Evolutionary conservation across 2,329 filamentous ascomycete species (phyloP), one percentile per base, ranked within the genome.

Genomic region (Bipolaris oryzae): DNA sequence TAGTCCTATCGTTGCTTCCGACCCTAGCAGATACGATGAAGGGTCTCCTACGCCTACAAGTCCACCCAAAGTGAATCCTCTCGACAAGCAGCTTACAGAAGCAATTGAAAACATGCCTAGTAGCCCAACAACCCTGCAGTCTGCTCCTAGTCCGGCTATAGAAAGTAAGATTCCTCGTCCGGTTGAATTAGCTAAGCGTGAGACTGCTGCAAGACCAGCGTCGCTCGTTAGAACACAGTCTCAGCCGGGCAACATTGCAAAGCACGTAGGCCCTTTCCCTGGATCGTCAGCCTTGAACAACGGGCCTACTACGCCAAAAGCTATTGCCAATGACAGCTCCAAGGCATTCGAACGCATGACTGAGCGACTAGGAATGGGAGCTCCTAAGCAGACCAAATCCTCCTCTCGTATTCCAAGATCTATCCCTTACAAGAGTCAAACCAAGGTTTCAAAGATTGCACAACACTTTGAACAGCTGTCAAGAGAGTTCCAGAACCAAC

Each of bases 381-480:
- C 44, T 13, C 55, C 91, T 54, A 94, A 92, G 70, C 77, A 78
- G 55, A 73, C 77, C 34, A 84, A 84, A 59, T 61, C 79, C 3
- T 80, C 82, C 33, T 98, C 95, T 1, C 84, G 94, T 39, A 98
- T 99, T 58, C 73, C 73, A n/a, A 87, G 95, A 31, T 95, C 95
- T 23, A 86, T 96, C 25, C 87, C 89, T 71, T 67, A 74, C 47
- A 90, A 88, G 44, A 59, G 41, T 84, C 88, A 50, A 86, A 57
- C 90, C 3, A 91, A 90, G 68, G 95, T 99, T 2, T 96, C 92
- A 7, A 92, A 89, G n/a, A 82, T 99, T 47, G 92, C 95, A 16
- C 91, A 91, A 66, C 95, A 98, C 74, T 98, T 99, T 72, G 96
- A 99, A 76, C 93, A 98, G 74, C 82, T 99, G 54, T 97, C 92